Evolutionary conservation across 1,284 basidiomycete species (phyloP).

Genomic region (Cryptococcus depauperatus): DNA sequence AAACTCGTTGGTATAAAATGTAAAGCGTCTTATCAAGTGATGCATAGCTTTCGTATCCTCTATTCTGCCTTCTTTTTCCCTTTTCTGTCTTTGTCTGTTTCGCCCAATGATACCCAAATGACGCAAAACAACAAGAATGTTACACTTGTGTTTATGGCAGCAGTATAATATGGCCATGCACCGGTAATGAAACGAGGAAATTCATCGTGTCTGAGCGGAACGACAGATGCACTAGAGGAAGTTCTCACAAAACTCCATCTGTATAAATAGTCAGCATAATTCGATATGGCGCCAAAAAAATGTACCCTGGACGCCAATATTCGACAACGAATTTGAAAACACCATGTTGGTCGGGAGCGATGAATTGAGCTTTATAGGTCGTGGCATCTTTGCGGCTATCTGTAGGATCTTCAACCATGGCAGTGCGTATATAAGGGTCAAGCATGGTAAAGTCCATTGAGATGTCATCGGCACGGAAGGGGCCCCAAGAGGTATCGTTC

Average conservation of each 20-base stretch:
- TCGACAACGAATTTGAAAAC: slow-evolving; percentile 93
- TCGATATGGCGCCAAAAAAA: background rate
- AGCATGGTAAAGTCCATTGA: slow-evolving; percentile 98
- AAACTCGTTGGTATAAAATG: too few relatives aligned
- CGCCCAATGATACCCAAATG: slow-evolving; percentile 66
- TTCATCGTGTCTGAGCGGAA: slow-evolving; percentile 88
- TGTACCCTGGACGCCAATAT: slow-evolving; percentile 77
- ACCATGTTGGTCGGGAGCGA: slow-evolving; percentile 86
- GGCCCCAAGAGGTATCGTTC: slow-evolving; percentile 53
- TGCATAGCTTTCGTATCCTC: background rate
- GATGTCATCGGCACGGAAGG: slow-evolving; percentile 63
- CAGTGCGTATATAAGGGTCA: slow-evolving; percentile 81
- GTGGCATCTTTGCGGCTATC: slow-evolving; percentile 16
- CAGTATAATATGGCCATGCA: slow-evolving; percentile 89
- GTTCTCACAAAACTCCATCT: slow-evolving; percentile 67
- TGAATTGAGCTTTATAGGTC: slow-evolving; percentile 69
- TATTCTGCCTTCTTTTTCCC: slow-evolving; percentile 44
- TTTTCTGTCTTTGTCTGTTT: slow-evolving; percentile 40
- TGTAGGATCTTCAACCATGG: slow-evolving; percentile 50
- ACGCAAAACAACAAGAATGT: slow-evolving; percentile 76
- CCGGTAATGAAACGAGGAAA: slow-evolving; percentile 89
- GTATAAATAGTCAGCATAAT: background rate
- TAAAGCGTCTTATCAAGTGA: background rate
- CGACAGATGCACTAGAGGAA: slow-evolving; percentile 71
- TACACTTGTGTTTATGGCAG: slow-evolving; percentile 74